Conservation (phyloP, 2,329 filamentous ascomycete genomes). For the Helotiales sp. region DNA sequence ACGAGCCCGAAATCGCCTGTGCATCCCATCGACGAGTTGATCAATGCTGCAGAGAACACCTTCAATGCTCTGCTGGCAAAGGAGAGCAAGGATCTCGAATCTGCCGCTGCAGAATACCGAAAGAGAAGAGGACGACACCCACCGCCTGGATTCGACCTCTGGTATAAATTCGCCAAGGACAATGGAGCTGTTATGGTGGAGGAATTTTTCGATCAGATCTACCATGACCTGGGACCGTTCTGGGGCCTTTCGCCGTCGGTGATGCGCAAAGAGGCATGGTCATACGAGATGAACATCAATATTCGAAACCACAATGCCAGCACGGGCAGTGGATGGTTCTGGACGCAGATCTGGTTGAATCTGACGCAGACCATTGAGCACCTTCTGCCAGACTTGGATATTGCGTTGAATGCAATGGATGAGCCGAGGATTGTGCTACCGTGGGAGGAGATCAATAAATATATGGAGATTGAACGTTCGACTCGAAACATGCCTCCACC, state of each 20-base stretch:
- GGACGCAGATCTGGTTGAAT: conserved; percentile 42
- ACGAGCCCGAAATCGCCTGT: conserved; percentile 4
- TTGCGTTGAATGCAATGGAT: conserved; percentile 65
- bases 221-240: conserved; percentile 51
- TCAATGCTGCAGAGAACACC: conserved; percentile 40
- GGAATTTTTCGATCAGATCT: conserved; percentile 58
- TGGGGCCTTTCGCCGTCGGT: conserved; percentile 46
- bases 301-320: conserved; percentile 54
- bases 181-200: conserved; percentile 56
- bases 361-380: conserved; percentile 44
- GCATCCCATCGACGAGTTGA: conserved; percentile 49
- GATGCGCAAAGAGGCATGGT: conserved; percentile 50
- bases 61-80: conserved; percentile 43
- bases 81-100: conserved; percentile 43
- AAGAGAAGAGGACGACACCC: conserved; percentile 58
- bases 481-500: conserved; percentile 53
- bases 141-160: conserved; percentile 61
- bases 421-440: conserved; percentile 61
- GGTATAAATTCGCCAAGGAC: conserved; percentile 54
- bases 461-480: conserved; percentile 49
- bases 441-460: conserved; percentile 53
- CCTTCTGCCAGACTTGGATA: conserved; percentile 63
- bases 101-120: conserved; percentile 54
- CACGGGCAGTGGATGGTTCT: conserved; percentile 43
- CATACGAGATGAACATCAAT: conserved; percentile 62